Evolutionary conservation across 352 stramenopile genomes (phyloP).

Genomic region (Pythium folliculosum): DNA sequence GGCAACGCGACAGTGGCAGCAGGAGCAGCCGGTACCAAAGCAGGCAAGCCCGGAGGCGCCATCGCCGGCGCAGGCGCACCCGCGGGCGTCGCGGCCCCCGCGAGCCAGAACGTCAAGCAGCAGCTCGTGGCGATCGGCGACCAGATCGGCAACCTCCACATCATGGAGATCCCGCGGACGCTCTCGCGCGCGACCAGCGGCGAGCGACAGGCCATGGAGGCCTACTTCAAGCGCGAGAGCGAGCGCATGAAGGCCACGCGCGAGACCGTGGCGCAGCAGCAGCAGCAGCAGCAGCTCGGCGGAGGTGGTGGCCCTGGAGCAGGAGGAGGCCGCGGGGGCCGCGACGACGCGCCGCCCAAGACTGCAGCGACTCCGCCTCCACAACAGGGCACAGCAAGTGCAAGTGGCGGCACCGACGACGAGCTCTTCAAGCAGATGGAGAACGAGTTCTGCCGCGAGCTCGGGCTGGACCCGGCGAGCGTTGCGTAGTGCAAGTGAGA

Average conservation of each 20-base stretch:
- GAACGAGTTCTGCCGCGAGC: slow-evolving; percentile 72
- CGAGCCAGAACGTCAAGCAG: slow-evolving; percentile 64
- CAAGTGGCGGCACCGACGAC: slow-evolving; percentile 36
- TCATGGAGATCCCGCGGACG: slow-evolving; percentile 90
- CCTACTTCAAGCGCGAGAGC: slow-evolving; percentile 91
- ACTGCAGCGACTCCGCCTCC: slow-evolving; percentile 16
- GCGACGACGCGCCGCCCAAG: slow-evolving; percentile 29
- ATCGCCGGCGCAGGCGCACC: background rate
- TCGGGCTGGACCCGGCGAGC: slow-evolving; percentile 46
- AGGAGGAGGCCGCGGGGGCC: slow-evolving; percentile 5
- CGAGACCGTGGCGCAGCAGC: slow-evolving; percentile 24
- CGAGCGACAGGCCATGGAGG: slow-evolving; percentile 81
- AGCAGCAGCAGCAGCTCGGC: slow-evolving; percentile 20
- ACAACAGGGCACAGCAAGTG: background rate
- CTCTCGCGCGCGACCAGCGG: slow-evolving; percentile 80
- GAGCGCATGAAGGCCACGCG: slow-evolving; percentile 60
- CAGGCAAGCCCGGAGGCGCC: slow-evolving; percentile 13
- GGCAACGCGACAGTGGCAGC: slow-evolving; percentile 18
- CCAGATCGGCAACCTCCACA: slow-evolving; percentile 91
- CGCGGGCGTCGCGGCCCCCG: slow-evolving; percentile 3
- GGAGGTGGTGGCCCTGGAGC: slow-evolving; percentile 2
- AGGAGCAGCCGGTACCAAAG: slow-evolving; percentile 7
- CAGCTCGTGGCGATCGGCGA: slow-evolving; percentile 92
- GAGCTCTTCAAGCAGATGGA: slow-evolving; percentile 82
- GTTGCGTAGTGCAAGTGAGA: background rate